Conservation (phyloP, 2,329 filamentous ascomycete species). For the Aspergillus amoenus region DNA sequence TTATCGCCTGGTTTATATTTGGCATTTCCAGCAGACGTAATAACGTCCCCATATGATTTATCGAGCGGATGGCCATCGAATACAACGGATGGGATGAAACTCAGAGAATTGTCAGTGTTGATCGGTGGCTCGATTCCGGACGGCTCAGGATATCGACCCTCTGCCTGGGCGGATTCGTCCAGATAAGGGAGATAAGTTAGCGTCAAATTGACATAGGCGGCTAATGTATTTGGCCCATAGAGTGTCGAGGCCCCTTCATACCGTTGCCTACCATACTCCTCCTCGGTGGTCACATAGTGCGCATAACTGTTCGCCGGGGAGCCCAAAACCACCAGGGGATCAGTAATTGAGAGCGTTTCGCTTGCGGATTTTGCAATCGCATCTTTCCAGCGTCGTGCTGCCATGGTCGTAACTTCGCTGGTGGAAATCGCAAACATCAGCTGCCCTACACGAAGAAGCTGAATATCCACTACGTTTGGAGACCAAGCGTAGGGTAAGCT, state of each 20-base stretch:
- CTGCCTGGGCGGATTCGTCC: slow-evolving; percentile 42
- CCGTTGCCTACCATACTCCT: slow-evolving; percentile 80
- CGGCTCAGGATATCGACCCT: slow-evolving; percentile 44
- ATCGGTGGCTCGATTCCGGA: slow-evolving; percentile 70
- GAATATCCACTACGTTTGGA: slow-evolving; percentile 87
- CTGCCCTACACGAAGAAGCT: slow-evolving; percentile 80
- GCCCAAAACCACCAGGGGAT: slow-evolving; percentile 76
- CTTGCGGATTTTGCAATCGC: slow-evolving; percentile 61
- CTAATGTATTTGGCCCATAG: slow-evolving; percentile 77
- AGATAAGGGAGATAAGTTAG: slow-evolving; percentile 70
- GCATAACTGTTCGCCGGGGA: slow-evolving; percentile 90
- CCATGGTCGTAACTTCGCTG: slow-evolving; percentile 90
- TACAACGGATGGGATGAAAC: slow-evolving; percentile 78
- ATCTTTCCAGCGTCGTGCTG: slow-evolving; percentile 79
- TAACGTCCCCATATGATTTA: slow-evolving; percentile 68
- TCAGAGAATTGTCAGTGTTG: slow-evolving; percentile 72
- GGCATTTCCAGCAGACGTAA: slow-evolving; percentile 50
- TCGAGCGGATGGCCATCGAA: slow-evolving; percentile 67
- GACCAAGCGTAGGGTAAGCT: slow-evolving; percentile 78
- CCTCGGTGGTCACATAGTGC: slow-evolving; percentile 74
- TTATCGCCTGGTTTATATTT: slow-evolving; percentile 61
- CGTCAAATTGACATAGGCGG: slow-evolving; percentile 84
- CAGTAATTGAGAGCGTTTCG: slow-evolving; percentile 49
- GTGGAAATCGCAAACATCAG: slow-evolving; percentile 80
- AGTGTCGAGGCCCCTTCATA: slow-evolving; percentile 96